Base-by-base conservation (phyloP, 2,329 filamentous ascomycete genomes). In the Coleophoma cylindrospora region DNA sequence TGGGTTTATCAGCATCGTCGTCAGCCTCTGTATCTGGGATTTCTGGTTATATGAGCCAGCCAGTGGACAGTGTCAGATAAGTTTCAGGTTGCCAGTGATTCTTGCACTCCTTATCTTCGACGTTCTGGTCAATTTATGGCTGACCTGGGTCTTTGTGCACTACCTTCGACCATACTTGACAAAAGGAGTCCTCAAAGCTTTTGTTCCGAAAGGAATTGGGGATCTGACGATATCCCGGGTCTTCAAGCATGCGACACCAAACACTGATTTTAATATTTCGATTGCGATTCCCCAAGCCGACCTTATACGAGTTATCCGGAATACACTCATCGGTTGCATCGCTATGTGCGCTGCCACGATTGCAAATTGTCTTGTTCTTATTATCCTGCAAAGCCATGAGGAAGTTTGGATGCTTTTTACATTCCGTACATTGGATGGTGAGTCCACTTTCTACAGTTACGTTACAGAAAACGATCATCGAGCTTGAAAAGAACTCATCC, bases 341-440 rank as follows among this genome's bases (percentile, higher is more conserved):
- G 36, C 22, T 17, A 34, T 55, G 11, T 17, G 49, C 11, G 22
- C 45, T n/a, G 38, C 45, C 7, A 55, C 43, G 8, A 21, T 43
- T 12, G 36, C 32, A 17, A 52, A 51, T 37, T 45, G 53, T 21
- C 34, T 49, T 9, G 21, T 48, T 4, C 21, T 55, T 34, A 13
- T 51, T 21, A 40, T 47, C 32, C 51, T 40, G 19, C 15, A n/a
- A 7, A 47, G 51, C 13, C 46, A 36, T 8, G 50, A 51, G 40
- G 13, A 41, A n/a, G 46, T n/a, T 7, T 48, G 46, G 50, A 22
- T 45, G 15, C 48, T 43, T 38, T 46, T 53, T 21, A 49, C 47
- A 10, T 40, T 50, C 33, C 43, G 33, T n/a, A 48, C 49, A 19
- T 4, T 55, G 21, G 49, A 47, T 34, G 27, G 52, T 54, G 15